Percentiles rank a stretch among this genome's conserved stretches.
Evolutionary conservation across 2,329 filamentous ascomycete genomes (phyloP).

Genomic region (Ophiostoma pallidulum): DNA sequence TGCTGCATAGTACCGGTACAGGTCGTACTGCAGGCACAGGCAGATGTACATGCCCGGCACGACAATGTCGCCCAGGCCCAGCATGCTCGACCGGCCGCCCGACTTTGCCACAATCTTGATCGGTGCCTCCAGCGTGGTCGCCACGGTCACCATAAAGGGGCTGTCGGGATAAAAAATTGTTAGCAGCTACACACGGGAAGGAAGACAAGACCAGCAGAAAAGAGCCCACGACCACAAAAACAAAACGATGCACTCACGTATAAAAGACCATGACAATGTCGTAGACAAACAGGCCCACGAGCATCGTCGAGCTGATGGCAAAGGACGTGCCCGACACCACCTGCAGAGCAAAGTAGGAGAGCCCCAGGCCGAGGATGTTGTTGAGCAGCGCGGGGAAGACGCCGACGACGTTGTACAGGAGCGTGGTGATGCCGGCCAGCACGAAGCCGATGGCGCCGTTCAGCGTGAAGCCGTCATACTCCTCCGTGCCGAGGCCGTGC

Average conservation of each 20-base stretch:
- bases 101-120: conserved; percentile 76
- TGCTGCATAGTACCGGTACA: conserved; percentile 71
- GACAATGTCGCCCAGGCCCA: conserved; percentile 90
- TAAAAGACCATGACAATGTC: conserved; percentile 91
- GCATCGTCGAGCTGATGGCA: conserved; percentile 65
- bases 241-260: conserved; percentile 44
- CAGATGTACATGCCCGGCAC: conserved; percentile 86
- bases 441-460: conserved; percentile 48
- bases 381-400: conserved; percentile 45
- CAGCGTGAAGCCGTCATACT: conserved; percentile 38
- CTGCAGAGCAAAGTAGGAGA: conserved; percentile 74
- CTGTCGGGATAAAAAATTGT: conserved; percentile 26
- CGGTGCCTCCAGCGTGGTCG: conserved; percentile 79
- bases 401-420: conserved; percentile 58
- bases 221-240: too few species aligned
- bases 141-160: conserved; percentile 78
- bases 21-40: conserved; percentile 81
- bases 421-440: conserved; percentile 42
- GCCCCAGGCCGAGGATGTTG: conserved; percentile 78
- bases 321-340: conserved; percentile 87
- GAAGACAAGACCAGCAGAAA: too few species aligned
- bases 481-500: conserved; percentile 40
- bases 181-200: not conserved
- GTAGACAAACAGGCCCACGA: conserved; percentile 80
- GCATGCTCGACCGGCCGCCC: conserved; percentile 64